Base-by-base conservation (phyloP, 1,284 basidiomycete species). In the Moniliella sp. region DNA sequence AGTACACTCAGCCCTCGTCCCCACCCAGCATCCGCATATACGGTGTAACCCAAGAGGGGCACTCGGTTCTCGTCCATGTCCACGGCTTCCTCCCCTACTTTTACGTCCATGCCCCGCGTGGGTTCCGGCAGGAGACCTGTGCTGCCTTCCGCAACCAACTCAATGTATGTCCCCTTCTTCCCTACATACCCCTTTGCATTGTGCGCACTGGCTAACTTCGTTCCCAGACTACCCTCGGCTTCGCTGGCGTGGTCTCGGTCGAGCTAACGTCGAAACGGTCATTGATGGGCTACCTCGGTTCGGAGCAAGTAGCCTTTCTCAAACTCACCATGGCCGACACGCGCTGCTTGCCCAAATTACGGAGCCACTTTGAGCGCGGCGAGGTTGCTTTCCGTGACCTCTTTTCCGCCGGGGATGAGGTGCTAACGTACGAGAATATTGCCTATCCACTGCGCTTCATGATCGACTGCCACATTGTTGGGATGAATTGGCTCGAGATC, bases 51-150 rank as follows among this genome's bases (percentile, higher is more conserved):
- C 15, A 18, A 27, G 31, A 28, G 47, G 28, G 54, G 50, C 37
- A 57, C 36, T 50, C 56, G 14, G 56, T 59, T 3, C 42, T 54
- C 18, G 52, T 47, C 5, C 56, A 59, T 33, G 53, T 59, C n/a
- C 39, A 55, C 30, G 52, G 50, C 27, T 59, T 59, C 31, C 41
- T 53, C 8, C 56, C 56, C 1, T 59, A 59, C 39, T 59, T 59
- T 26, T 59, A 43, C 40, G 47, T 57, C 17, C 42, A 48, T 9
- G 56, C 56, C 1, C 54, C 54, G 3, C 45, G 50, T 7, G 52
- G 50, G 31, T 57, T 59, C 35, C 39, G 40, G 4, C 30, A 37
- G 15, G 39, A 34, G 15, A 45, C 50, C 19, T 59, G 56, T 36
- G 39, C 33, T 7, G 52, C 52, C 35, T 51, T 59, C 17, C 42